These are phyloP conservation scores for Nicotiana obtusifolia DNA, from an alignment of 257 asterid genomes.

Conservation along the genomic window DNA sequence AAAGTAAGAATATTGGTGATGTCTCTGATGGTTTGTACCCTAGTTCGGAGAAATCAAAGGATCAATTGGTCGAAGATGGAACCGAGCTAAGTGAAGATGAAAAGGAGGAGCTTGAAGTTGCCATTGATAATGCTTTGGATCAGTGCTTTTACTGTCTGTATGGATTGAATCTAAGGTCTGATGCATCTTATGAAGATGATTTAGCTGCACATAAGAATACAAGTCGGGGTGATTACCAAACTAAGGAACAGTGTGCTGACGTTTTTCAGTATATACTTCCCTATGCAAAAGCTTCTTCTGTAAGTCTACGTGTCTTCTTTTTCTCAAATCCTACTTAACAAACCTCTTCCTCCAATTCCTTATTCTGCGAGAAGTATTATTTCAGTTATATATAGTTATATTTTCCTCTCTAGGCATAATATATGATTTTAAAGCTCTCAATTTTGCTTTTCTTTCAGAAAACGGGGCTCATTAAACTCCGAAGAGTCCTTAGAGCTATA, in stretches of 20 bases:
- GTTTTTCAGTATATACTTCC: conserved; percentile 92
- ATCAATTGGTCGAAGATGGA: conserved; percentile 33
- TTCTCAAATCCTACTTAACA: conserved; percentile 1
- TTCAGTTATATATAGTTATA: neutral
- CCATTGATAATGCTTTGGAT: conserved; percentile 84
- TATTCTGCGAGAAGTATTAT: neutral
- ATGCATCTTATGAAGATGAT: conserved; percentile 89
- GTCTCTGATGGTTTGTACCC: conserved; percentile 28
- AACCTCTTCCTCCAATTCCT: neutral
- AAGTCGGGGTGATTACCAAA: conserved; percentile 95
- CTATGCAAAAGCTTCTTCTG: conserved; percentile 93
- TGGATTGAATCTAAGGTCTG: conserved; percentile 87
- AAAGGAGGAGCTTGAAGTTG: conserved; percentile 82
- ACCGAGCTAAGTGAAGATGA: conserved; percentile 68
- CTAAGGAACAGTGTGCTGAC: conserved; percentile 97
- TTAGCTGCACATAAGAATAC: conserved; percentile 80
- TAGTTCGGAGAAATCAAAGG: conserved; percentile 27
- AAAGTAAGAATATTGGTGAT: conserved; percentile 26
- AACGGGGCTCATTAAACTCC: conserved; percentile 78
- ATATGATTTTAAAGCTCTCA: conserved; percentile 1
- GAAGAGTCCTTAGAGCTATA: conserved; percentile 89
- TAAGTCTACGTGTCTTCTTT: conserved; percentile 34
- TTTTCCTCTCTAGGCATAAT: neutral
- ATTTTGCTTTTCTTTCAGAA: conserved; percentile 43
- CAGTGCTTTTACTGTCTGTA: conserved; percentile 93